Conservation (phyloP, 2,329 filamentous ascomycete species). For the Aspergillus sp. region DNA sequence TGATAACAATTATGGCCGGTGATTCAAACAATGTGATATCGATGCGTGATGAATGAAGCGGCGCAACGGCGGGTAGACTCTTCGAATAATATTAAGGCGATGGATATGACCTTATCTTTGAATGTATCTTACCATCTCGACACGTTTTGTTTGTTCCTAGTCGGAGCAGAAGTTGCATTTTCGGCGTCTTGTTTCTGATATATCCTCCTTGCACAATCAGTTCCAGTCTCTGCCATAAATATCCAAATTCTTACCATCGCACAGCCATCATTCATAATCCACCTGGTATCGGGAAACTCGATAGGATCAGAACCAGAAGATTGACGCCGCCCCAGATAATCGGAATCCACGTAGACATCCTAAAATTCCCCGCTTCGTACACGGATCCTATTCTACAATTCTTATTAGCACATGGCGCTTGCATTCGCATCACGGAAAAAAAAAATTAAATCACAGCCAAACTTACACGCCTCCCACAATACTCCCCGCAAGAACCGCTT, state of each 20-base stretch:
- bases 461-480: slow-evolving; percentile 77
- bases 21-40: slow-evolving; percentile 42
- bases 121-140: slow-evolving; percentile 12
- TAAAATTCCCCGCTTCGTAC: slow-evolving; percentile 78
- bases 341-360: slow-evolving; percentile 93
- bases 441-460: neutral
- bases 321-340: slow-evolving; percentile 86
- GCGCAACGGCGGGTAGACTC: slow-evolving; percentile 31
- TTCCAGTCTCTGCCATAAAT: neutral
- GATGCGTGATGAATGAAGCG: neutral
- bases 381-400: slow-evolving; percentile 68
- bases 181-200: slow-evolving; percentile 1
- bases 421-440: neutral
- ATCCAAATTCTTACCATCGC: neutral
- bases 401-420: slow-evolving; percentile 14
- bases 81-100: neutral
- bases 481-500: slow-evolving; percentile 77
- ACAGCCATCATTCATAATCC: slow-evolving; percentile 59
- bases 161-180: slow-evolving; percentile 2
- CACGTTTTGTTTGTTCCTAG: neutral
- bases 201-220: neutral
- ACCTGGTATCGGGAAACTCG: slow-evolving; percentile 90
- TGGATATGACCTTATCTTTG: neutral
- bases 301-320: slow-evolving; percentile 76
- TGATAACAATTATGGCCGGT: slow-evolving; percentile 33